Evolutionary conservation across 306 rosid species (phyloP), one percentile per base, ranked within the genome.

Genomic region (Prunus dulcis): DNA sequence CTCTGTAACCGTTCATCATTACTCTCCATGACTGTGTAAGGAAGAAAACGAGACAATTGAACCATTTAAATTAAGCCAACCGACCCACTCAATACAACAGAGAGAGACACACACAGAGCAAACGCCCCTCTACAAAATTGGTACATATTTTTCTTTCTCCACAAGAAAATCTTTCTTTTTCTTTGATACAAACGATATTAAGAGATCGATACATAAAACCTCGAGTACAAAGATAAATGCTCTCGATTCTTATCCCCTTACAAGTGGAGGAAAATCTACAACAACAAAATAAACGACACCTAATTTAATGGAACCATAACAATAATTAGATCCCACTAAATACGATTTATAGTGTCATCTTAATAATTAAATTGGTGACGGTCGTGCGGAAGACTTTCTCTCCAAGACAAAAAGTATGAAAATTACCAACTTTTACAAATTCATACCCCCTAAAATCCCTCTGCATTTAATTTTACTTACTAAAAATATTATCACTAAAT

Each of bases 41-140:
- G 12, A n/a, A 50, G 9, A 11, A 32, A 10, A 20, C 2, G 1
- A 62, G 34, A 30, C 47, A 52, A 30, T 32, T 9, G 15, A 75
- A 64, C 72, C 41, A 38, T 64, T 65, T 38, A 63, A 34, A 32
- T 34, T 75, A 6, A 57, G 14, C 22, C 67, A 38, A 38, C 43
- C 30, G 9, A 60, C 25, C 51, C 27, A 22, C 57, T 45, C 17
- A 41, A 52, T 30, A 55, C 43, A 73, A 27, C 22, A 34, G 27
- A 34, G 51, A 34, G 38, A 71, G 67, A 76, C 20, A 18, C 71
- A 73, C 63, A 13, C 28, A 32, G 0, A 34, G 43, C 43, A 38
- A 38, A 41, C 22, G 49, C 23, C 38, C 79, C 46, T 71, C 75
- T 22, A 75, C 89, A 86, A 75, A 86, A 83, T 55, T 74, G 83